A percentile compares a stretch with the other conserved stretches of the same genome.
These are phyloP conservation scores for Fraxinus americana DNA, from an alignment of 257 asterid genomes.

Conservation along the genomic window DNA sequence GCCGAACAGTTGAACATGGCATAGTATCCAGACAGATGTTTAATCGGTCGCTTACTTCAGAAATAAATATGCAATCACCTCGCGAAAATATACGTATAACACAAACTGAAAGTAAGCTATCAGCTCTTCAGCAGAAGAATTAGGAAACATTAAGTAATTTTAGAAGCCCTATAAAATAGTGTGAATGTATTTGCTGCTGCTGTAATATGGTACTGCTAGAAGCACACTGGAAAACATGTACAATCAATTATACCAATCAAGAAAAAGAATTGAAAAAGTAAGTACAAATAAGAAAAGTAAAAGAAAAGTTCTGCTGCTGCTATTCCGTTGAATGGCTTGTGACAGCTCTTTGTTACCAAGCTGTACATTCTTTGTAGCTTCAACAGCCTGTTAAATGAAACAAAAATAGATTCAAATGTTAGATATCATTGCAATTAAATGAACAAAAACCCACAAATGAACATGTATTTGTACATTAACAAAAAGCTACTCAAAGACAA, in stretches of 20 bases:
- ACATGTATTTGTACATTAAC: not conserved
- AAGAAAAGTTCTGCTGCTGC: slow-evolving; percentile 93
- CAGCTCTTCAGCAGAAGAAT: not conserved
- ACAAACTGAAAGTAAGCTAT: not conserved
- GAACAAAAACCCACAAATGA: not conserved
- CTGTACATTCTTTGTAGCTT: slow-evolving; percentile 87
- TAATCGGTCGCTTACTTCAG: not conserved
- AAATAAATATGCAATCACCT: not conserved
- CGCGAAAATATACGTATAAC: not conserved
- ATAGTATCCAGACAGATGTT: not conserved
- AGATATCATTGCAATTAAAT: not conserved
- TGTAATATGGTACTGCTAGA: not conserved
- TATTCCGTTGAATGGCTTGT: slow-evolving; percentile 78
- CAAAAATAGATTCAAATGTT: not conserved
- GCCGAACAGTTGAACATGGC: not conserved
- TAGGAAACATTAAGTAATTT: not conserved
- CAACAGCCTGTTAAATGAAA: slow-evolving; percentile 64
- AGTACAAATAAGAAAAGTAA: slow-evolving; percentile 76
- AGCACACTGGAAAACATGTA: not conserved
- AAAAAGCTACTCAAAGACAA: not conserved
- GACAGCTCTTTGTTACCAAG: slow-evolving; percentile 87
- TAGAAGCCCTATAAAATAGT: not conserved
- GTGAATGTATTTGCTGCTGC: not conserved
- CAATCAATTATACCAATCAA: slow-evolving; percentile 77
- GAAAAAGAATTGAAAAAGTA: slow-evolving; percentile 79